Evolutionary conservation across 2,329 filamentous ascomycete species (phyloP), one percentile per base, ranked within the genome.

Genomic region (Ophiostoma sp.): DNA sequence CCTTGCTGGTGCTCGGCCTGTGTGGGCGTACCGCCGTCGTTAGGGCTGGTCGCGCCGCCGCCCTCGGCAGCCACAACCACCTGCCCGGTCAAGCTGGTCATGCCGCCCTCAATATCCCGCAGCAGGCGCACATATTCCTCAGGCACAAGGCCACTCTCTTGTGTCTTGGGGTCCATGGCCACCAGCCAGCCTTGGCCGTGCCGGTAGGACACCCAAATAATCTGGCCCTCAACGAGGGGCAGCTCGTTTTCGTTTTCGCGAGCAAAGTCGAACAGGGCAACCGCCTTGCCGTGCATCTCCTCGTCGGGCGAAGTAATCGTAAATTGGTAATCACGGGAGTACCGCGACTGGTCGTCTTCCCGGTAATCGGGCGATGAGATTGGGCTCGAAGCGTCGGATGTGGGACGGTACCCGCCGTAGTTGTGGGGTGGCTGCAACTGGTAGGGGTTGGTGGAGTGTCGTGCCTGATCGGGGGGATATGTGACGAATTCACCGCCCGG

Each of bases 101-200:
- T 90, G 45, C 94, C 95, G 25, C 95, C 95, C 81, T 98, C 94
- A 72, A 98, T 98, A 79, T 98, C 94, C 66, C 94, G 90, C 74
- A 99, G 87, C 63, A 99, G 85, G 19, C 96, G 91, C 57, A 99
- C 96, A 80, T 98, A 99, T 82, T 97, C 95, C 82, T 99, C 96
- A 0, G 96, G 96, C 1, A 99, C 96, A 48, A 99, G 87, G 0
- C 96, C 96, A 79, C 94, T 97, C 83, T 99, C 96, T 77, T 90
- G 94, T 0, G 94, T 98, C 81, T 94, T 95, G 15, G 95, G 95
- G 79, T 99, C 96, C 83, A 98, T 93, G 3, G 96, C 96, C 31
- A 99, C 96, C 70, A 99, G 87, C 96, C 96, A 99, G 72, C 96
- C 96, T 82, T 98, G 94, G 19, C 95, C 95, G 80, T 98, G 95